These are phyloP conservation scores for Sugiyamaella paludigena DNA, from an alignment of 1,139 yeast genomes.

Conservation along the genomic window DNA sequence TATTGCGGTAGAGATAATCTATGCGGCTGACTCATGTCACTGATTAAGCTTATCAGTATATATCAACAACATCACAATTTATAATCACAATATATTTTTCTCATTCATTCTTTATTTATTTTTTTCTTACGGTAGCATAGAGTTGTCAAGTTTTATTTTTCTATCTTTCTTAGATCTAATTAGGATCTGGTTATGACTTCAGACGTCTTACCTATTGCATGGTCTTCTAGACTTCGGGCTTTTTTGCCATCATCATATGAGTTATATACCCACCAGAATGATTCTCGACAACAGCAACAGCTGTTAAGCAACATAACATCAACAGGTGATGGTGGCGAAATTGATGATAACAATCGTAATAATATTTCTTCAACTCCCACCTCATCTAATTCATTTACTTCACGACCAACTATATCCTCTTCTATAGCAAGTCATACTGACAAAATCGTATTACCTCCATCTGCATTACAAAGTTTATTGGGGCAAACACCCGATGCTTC, in stretches of 20 bases:
- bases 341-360: not conserved
- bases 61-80: too few relatives aligned
- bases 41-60: too few relatives aligned
- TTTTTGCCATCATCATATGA: conserved; percentile 1
- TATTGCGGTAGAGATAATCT: too few relatives aligned
- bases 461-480: conserved; percentile 30
- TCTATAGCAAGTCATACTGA: conserved; percentile 24
- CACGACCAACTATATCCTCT: conserved; percentile 2
- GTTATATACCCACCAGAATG: too few relatives aligned
- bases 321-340: too few relatives aligned
- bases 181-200: conserved; percentile 8
- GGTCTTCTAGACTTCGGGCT: conserved; percentile 12
- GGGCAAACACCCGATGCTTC: conserved; percentile 22
- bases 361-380: not conserved
- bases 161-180: not conserved
- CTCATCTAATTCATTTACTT: not conserved
- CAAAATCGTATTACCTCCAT: conserved; percentile 36
- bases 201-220: conserved; percentile 13
- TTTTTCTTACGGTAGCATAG: too few relatives aligned
- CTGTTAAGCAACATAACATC: too few relatives aligned
- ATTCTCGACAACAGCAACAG: too few relatives aligned
- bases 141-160: not conserved
- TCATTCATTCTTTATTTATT: too few relatives aligned
- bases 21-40: too few relatives aligned
- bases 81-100: too few relatives aligned